Conservation (phyloP, 2,329 filamentous ascomycete genomes). For the Colletotrichum sp. region DNA sequence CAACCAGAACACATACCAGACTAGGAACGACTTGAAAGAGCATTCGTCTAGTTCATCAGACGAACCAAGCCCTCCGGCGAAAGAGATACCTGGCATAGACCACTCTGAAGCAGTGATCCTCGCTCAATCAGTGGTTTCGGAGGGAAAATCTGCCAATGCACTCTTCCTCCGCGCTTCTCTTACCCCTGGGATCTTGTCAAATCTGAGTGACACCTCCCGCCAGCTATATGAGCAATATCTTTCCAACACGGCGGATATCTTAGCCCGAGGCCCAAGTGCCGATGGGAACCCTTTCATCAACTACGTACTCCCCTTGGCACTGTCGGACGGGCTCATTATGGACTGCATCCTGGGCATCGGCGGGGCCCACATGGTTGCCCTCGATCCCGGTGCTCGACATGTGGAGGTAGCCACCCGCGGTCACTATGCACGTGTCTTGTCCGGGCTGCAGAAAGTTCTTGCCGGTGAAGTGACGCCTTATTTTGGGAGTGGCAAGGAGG, state of each 20-base stretch:
- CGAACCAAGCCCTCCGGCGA: fast-evolving
- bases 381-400: fast-evolving
- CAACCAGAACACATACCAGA: fast-evolving
- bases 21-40: neutral
- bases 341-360: neutral
- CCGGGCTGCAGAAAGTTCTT: neutral
- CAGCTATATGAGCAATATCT: neutral
- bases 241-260: neutral
- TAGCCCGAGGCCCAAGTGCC: neutral
- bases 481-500: neutral
- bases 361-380: neutral
- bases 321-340: neutral
- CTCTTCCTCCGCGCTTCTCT: neutral
- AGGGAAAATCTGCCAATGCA: fast-evolving
- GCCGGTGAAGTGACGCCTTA: neutral
- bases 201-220: neutral
- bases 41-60: neutral
- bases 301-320: neutral
- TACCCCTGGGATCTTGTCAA: neutral
- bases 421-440: neutral
- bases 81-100: neutral
- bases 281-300: neutral
- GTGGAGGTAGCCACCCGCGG: neutral
- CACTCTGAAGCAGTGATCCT: neutral
- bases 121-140: neutral